Base-by-base conservation (phyloP, 2,329 filamentous ascomycete genomes). In the Amesomyces nigricolor region DNA sequence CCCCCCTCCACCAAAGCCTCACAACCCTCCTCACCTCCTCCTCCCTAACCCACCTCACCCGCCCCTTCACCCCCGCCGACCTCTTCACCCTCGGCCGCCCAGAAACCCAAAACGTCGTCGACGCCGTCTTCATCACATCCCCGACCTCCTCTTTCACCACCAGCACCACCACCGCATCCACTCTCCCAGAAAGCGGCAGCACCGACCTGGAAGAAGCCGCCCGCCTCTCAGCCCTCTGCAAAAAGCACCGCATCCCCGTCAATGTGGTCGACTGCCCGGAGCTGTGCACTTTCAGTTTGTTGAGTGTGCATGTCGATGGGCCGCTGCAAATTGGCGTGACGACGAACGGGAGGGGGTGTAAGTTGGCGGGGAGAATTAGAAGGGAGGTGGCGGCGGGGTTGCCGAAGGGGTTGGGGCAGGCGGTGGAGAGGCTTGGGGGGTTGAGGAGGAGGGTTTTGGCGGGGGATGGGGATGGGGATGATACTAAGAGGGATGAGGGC, bases 301-400 rank as follows among this genome's bases (percentile, higher is more conserved):
- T 97, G 45, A 94, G 91, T 22, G 95, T 89, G 7, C 85, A 97
- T 70, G 85, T 82, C 53, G 91, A 96, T 66, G 94, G 94, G 0
- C 92, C 94, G 9, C 78, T 99, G 40, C 94, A 97, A 68, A 87
- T 99, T 58, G 94, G 94, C 59, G 88, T 99, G 56, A 97, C 94
- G 3, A 97, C 94, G 0, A 96, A 95, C 56, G 92, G 94, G 17
- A 86, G 88, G 64, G 94, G 94, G 1, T 97, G 94, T 75, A 96
- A 96, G 72, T 80, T 99, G 30, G 89, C 94, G 5, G 89, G 90
- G 9, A 81, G 94, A 26, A 89, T 99, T 64, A 83, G 91, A 14
- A 82, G 94, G 54, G 94, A 97, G 66, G 88, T 99, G 58, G 88
- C 89, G 2, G 81, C 91, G 0, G 83, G 85, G 0, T 77, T 99